These are phyloP conservation scores for Neurospora sp. DNA, from an alignment of 495 filamentous ascomycete species.

Conservation along the genomic window DNA sequence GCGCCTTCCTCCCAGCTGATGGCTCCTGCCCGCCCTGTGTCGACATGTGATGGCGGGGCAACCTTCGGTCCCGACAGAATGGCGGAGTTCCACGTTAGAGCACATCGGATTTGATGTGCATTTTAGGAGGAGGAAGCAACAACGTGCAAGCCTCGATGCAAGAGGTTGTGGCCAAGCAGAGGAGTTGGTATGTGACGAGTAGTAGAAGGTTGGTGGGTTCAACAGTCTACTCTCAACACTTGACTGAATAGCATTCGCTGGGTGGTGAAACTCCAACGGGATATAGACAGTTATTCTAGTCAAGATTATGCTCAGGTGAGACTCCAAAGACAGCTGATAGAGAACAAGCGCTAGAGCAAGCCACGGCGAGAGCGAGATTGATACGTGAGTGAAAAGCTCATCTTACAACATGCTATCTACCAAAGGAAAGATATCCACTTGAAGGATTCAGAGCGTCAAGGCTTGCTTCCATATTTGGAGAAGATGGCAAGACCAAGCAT, in stretches of 20 bases:
- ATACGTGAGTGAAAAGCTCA: neutral
- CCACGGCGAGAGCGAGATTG: neutral
- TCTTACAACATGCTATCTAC: neutral
- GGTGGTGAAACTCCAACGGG: neutral
- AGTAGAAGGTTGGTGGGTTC: neutral
- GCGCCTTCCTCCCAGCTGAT: too few species aligned
- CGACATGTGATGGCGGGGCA: too few species aligned
- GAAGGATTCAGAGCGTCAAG: neutral
- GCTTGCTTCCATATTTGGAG: neutral
- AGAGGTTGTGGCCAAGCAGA: neutral
- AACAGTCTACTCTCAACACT: neutral
- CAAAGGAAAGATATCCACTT: neutral
- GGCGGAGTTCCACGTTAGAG: too few species aligned
- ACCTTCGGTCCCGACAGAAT: too few species aligned
- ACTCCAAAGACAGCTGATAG: neutral
- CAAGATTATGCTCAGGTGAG: neutral
- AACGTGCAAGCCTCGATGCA: neutral
- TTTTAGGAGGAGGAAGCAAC: too few species aligned
- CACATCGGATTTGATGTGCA: too few species aligned
- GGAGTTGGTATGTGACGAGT: neutral
- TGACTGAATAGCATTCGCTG: neutral
- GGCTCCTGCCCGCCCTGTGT: too few species aligned
- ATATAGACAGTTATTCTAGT: neutral
- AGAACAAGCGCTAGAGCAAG: neutral
- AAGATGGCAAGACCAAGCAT: neutral